Base-by-base conservation (phyloP, 2,329 filamentous ascomycete genomes). In the Elsinoe necatrix region DNA sequence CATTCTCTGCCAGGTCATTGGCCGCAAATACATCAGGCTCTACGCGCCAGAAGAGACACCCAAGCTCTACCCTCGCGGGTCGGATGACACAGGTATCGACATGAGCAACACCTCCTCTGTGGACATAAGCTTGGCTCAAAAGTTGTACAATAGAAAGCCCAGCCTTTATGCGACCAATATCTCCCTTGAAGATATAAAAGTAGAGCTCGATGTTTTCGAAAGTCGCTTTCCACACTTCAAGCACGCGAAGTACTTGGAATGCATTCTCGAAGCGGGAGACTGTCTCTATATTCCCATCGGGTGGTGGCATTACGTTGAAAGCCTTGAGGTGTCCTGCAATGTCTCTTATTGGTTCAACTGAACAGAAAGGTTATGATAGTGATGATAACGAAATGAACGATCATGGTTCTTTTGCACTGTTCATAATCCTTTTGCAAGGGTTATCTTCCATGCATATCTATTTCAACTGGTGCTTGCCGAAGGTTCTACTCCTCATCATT, bases 221-320 rank as follows among this genome's bases (percentile, higher is more conserved):
- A 35, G 59, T 8, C 31, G 45, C 8, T 83, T 75, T 69, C 77
- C 79, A 0, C 68, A 71, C 0, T 87, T 95, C 61, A 69, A 69
- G 50, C 69, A 77, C 0, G 76, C 87, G 1, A 74, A 79, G 55
- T 92, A 86, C 66, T 72, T 87, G 31, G 93, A 98, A 66, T 84
- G 84, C 57, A 79, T 97, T 1, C 72, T 98, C 4, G 81, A 79
- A 27, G 85, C 87, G 0, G 93, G 92, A 0, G 90, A 98, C 55
- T 86, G 84, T 61, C 68, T 98, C 55, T 93, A 95, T 68, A 88
- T 98, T 55, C 93, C 93, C 0, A 79, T 89, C 4, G 93, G 92
- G 0, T 98, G 93, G 92, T 98, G 93, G 93, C 93, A 98, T 75
- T 97, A 96, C 70, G 88, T 97, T 2, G 79, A 87, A 59, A 89